Base-by-base conservation (phyloP, 768 basidiomycete species). In the Russula foetens region DNA sequence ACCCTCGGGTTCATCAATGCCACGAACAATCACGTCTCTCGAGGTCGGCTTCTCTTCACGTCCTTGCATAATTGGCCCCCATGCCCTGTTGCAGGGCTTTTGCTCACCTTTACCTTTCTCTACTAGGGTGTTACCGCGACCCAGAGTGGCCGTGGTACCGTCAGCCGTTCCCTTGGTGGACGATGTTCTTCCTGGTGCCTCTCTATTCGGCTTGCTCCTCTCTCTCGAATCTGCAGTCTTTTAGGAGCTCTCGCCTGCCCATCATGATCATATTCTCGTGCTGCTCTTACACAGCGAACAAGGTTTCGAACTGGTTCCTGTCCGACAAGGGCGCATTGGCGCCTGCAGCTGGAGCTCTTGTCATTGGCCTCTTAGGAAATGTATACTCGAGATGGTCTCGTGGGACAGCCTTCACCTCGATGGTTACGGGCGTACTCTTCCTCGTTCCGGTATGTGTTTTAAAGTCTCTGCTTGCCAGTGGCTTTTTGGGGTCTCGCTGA, bases 361-460 rank as follows among this genome's bases (percentile, higher is more conserved):
- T 84, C 35, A 84, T 90, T 60, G 90, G 91, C 38, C 71, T 85
- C n/a, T 77, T 90, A 38, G 90, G 89, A 49, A 92, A 92, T 68
- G 68, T 84, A n/a, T 92, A 91, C 69, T 90, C 89, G 38, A 81
- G 90, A 19, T 71, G 86, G 19, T 76, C 85, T 59, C 78, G 84
- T 29, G 90, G 90, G 54, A 92, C 90, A 2, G 90, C 92, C 3
- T 94, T 93, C 71, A 91, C 90, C 0, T 84, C 86, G 12, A 94
- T 92, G 88, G 88, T 92, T n/a, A 88, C 91, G 2, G 88, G 89
- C n/a, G 86, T 95, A n/a, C 73, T 92, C 50, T 92, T 93, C 72
- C 76, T 93, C 23, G 91, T 94, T 12, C 91, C 92, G 49, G 92
- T 92, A 70, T 71, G 88, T 75, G 23, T 35, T 19, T 26, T 54